These are phyloP conservation scores for Ceratocystis cubensis DNA, from an alignment of 2,329 filamentous ascomycete species.

Conservation along the genomic window DNA sequence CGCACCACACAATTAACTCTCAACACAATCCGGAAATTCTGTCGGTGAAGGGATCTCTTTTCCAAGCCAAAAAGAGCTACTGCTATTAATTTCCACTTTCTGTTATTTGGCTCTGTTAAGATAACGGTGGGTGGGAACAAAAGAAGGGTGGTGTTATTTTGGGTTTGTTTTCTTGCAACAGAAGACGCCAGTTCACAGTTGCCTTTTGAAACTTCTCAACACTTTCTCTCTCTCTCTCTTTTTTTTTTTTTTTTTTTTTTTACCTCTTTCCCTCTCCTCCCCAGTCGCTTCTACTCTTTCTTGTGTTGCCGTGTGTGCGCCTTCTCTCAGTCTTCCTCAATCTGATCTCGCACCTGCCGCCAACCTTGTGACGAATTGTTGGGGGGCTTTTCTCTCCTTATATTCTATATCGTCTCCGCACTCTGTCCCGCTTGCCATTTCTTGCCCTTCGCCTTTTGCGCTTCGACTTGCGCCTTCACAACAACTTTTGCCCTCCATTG, in stretches of 20 bases:
- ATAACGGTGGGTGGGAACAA: neutral
- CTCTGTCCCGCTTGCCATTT: neutral
- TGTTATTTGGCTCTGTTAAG: too few species aligned
- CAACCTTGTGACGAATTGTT: constrained; percentile 1
- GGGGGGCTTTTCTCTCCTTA: neutral
- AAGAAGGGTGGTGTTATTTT: neutral
- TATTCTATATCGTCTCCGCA: too few species aligned
- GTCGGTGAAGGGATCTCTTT: neutral
- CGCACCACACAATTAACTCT: neutral
- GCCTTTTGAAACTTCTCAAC: neutral
- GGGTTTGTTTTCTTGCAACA: neutral
- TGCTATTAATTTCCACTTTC: neutral
- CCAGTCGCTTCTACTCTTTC: neutral
- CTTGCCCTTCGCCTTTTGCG: neutral
- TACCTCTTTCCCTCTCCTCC: neutral
- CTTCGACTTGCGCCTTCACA: neutral
- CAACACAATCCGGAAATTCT: neutral
- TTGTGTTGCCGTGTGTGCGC: neutral
- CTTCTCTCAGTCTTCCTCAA: neutral
- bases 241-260: neutral
- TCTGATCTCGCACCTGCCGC: neutral
- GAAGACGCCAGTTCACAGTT: neutral
- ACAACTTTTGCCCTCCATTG: neutral
- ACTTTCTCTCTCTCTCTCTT: neutral
- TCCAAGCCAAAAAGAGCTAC: neutral